A percentile compares a stretch with the other conserved stretches of the same genome.
Evolutionary conservation across 805 yeast genomes (phyloP).

Genomic region (Cephaloascus albidus): DNA sequence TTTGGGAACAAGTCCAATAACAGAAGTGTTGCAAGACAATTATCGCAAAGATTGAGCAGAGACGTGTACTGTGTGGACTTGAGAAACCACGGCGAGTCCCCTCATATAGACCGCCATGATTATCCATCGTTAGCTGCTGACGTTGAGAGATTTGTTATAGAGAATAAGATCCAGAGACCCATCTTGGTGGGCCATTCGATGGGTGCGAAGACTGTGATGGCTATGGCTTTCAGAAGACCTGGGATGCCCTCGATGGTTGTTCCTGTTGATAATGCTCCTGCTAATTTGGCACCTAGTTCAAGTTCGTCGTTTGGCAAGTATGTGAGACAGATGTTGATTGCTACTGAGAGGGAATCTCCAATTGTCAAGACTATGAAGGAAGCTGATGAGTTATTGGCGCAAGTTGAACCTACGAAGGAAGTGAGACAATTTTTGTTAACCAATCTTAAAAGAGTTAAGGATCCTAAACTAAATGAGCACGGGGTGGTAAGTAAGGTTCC

Average conservation of each 20-base stretch:
- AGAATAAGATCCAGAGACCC: slow-evolving; percentile 35
- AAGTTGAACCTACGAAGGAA: slow-evolving; percentile 49
- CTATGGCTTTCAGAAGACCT: slow-evolving; percentile 62
- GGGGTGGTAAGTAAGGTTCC: slow-evolving; percentile 54
- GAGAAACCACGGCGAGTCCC: slow-evolving; percentile 91
- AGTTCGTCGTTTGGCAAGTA: slow-evolving; percentile 56
- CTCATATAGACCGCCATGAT: slow-evolving; percentile 62
- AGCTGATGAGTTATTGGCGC: slow-evolving; percentile 53
- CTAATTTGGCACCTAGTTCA: slow-evolving; percentile 42
- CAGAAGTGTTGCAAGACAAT: slow-evolving; percentile 61
- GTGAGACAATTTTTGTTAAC: slow-evolving; percentile 74
- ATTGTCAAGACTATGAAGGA: slow-evolving; percentile 45
- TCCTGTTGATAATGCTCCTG: slow-evolving; percentile 87
- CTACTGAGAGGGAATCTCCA: slow-evolving; percentile 35
- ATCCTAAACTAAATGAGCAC: slow-evolving; percentile 17
- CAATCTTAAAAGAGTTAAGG: slow-evolving; percentile 43
- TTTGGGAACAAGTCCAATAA: slow-evolving; percentile 83
- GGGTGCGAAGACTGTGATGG: slow-evolving; percentile 97
- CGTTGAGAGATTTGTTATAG: slow-evolving; percentile 60
- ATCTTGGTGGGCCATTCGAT: slow-evolving; percentile 74
- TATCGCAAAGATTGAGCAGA: slow-evolving; percentile 37
- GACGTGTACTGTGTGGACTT: slow-evolving; percentile 68
- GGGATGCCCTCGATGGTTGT: slow-evolving; percentile 52
- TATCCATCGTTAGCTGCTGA: slow-evolving; percentile 81
- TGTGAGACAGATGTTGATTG: slow-evolving; percentile 49